Conservation (phyloP, 2,329 filamentous ascomycete genomes). For the Triangularia setosa region DNA sequence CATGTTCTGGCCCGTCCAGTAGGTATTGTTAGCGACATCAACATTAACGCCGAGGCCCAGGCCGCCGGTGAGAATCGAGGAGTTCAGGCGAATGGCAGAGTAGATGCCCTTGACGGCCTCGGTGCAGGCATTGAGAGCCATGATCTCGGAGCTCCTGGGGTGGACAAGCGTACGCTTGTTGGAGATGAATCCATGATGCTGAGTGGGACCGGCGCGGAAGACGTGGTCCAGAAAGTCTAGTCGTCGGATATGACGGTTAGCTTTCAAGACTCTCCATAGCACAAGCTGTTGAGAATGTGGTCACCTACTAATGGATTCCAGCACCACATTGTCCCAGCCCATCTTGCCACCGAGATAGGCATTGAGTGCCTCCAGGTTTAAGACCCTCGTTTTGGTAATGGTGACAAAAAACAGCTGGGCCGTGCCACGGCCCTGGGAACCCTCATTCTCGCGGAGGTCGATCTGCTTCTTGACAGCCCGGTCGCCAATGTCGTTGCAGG, state of each 20-base stretch:
- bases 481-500: constrained; percentile 37
- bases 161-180: constrained; percentile 79
- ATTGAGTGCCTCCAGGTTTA: constrained; percentile 64
- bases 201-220: constrained; percentile 72
- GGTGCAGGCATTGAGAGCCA: constrained; percentile 51
- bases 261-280: constrained; percentile 1
- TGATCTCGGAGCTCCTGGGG: constrained; percentile 39
- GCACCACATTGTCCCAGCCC: constrained; percentile 61
- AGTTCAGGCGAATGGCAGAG: constrained; percentile 73
- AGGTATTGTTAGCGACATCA: constrained; percentile 87
- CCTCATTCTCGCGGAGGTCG: constrained; percentile 66
- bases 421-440: constrained; percentile 32
- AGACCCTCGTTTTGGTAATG: constrained; percentile 60
- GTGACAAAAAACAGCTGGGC: constrained; percentile 54
- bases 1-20: constrained; percentile 59
- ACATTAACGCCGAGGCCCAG: constrained; percentile 69
- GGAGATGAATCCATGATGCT: constrained; percentile 60
- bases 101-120: constrained; percentile 88
- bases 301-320: constrained; percentile 70
- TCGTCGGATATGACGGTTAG: not conserved
- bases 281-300: not conserved
- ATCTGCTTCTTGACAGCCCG: constrained; percentile 51
- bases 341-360: constrained; percentile 61
- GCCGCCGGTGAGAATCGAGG: constrained; percentile 41
- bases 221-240: constrained; percentile 82